These are phyloP conservation scores for Penicillium paneum DNA, from an alignment of 2,329 filamentous ascomycete species.

Conservation along the genomic window DNA sequence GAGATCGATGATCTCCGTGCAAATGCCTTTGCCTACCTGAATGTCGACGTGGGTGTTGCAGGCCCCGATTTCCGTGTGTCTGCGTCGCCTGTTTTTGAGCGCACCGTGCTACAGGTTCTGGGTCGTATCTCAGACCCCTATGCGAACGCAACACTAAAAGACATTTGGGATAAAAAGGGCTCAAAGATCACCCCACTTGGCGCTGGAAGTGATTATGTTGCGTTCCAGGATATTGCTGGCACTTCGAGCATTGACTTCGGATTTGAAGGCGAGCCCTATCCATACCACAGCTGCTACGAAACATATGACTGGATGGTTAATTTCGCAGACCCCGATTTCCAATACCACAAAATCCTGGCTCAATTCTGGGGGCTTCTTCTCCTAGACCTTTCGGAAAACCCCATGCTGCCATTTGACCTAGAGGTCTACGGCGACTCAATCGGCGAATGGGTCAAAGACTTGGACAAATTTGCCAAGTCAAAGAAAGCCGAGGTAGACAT, in stretches of 20 bases:
- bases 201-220: slow-evolving; percentile 76
- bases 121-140: slow-evolving; percentile 70
- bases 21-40: slow-evolving; percentile 82
- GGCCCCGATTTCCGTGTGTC: slow-evolving; percentile 72
- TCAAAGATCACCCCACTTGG: slow-evolving; percentile 66
- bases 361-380: slow-evolving; percentile 79
- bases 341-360: slow-evolving; percentile 74
- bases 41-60: slow-evolving; percentile 78
- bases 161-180: slow-evolving; percentile 66
- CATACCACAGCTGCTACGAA: slow-evolving; percentile 83
- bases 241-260: slow-evolving; percentile 82
- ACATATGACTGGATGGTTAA: slow-evolving; percentile 81
- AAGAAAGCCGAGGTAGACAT: slow-evolving; percentile 55
- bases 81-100: slow-evolving; percentile 76
- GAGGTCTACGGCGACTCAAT: slow-evolving; percentile 67
- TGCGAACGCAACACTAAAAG: slow-evolving; percentile 67
- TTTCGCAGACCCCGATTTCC: slow-evolving; percentile 76
- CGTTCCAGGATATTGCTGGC: slow-evolving; percentile 88
- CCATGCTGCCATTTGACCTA: slow-evolving; percentile 79
- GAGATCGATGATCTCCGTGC: slow-evolving; percentile 69
- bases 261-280: slow-evolving; percentile 66
- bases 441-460: slow-evolving; percentile 60
- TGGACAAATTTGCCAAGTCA: slow-evolving; percentile 63
- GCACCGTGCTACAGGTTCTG: slow-evolving; percentile 68
- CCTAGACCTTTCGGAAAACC: slow-evolving; percentile 77